Base-by-base conservation (phyloP, 2,329 filamentous ascomycete species). In the Acrodontium crateriforme region DNA sequence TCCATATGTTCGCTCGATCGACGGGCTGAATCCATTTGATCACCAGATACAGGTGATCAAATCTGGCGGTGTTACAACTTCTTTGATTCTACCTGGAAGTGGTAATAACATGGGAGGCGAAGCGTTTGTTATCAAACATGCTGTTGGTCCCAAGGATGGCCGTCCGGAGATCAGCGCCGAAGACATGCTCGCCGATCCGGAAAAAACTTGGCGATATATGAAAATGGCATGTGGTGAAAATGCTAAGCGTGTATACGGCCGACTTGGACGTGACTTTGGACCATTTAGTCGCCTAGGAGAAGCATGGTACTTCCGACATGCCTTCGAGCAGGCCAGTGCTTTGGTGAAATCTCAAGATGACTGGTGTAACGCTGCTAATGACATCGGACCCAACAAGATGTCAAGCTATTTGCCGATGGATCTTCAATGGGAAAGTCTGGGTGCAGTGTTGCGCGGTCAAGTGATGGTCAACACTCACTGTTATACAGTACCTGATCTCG, bases 151-250 rank as follows among this genome's bases (percentile, higher is more conserved):
- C 30, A 41, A 57, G 0, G 66, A 76, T 37, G 71, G 74, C 3
- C 65, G 74, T 13, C 55, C 62, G 10, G 74, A 79, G 47, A 65
- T 74, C 23, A 76, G 72, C 29, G 70, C 68, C 2, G 54, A 60
- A 14, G 69, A 77, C 38, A 62, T 79, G 57, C 58, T 79, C 7
- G 74, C 75, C 1, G 71, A 78, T 28, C 74, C 74, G 1, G 72
- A 75, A 22, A 60, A 62, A 13, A 68, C 59, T 34, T 76, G 73
- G 68, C 63, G 76, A 12, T 80, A 77, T 49, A 76, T 81, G 63
- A 80, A 81, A 56, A 80, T 80, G 74, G 76, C 76, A 0, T 80
- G 74, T 38, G 38, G 38, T 18, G 75, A 80, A 52, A 80, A 80
- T 41, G 58, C 74, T 2, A 78, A 78, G 54, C 55, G 62, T 1